Conservation (phyloP, 129 eudicot genomes). For the Helianthus tuberosus region DNA sequence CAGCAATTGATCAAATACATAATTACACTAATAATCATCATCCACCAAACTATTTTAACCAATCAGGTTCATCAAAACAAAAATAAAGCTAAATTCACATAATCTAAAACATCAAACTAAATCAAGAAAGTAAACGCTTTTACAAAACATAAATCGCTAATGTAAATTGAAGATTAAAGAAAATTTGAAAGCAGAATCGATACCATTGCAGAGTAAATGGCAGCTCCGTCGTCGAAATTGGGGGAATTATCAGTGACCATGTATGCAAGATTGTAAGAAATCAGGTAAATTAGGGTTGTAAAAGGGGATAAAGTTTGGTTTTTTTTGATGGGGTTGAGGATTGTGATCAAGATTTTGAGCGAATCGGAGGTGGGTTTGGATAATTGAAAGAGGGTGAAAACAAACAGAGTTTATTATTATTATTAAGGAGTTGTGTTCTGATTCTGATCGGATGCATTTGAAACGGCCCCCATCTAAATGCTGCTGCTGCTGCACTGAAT, state of each 20-base stretch:
- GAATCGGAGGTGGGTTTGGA: slow-evolving; percentile 23
- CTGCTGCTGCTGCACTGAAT: background rate
- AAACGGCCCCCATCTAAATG: slow-evolving; percentile 29
- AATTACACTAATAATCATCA: slow-evolving; percentile 15
- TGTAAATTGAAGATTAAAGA: slow-evolving; percentile 13
- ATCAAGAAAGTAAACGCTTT: slow-evolving; percentile 16
- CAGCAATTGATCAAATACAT: slow-evolving; percentile 21
- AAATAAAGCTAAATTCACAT: slow-evolving; percentile 3
- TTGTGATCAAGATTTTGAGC: slow-evolving; percentile 24
- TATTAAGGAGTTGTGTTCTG: background rate
- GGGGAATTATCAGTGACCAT: slow-evolving; percentile 41
- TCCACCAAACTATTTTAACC: slow-evolving; percentile 5
- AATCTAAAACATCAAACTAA: slow-evolving; percentile 5
- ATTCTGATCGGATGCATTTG: slow-evolving; percentile 37
- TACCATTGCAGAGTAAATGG: slow-evolving; percentile 37
- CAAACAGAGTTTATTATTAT: background rate
- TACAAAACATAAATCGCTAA: background rate
- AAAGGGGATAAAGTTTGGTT: slow-evolving; percentile 5
- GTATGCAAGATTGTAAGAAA: slow-evolving; percentile 25
- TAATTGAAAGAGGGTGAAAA: slow-evolving; percentile 28
- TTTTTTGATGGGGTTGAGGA: background rate
- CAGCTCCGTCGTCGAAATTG: slow-evolving; percentile 39
- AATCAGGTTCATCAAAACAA: background rate
- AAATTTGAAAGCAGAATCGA: slow-evolving; percentile 1
- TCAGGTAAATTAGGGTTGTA: slow-evolving; percentile 30